Conservation (phyloP, 2,329 filamentous ascomycete genomes). For the Pyrenochaeta sp. region DNA sequence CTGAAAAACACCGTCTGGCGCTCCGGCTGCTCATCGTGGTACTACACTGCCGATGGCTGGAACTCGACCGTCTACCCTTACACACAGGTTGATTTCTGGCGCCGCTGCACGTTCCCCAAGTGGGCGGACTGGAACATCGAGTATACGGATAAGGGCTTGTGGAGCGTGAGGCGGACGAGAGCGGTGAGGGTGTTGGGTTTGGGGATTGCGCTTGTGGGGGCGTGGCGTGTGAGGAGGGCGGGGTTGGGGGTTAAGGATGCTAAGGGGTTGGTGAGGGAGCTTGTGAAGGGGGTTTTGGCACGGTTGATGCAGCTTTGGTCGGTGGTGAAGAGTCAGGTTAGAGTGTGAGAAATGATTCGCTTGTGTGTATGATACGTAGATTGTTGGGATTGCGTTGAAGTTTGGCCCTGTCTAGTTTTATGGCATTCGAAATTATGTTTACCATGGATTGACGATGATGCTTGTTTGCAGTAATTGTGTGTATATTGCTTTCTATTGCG, state of each 20-base stretch:
- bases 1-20: constrained; percentile 62
- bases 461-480: too few species aligned
- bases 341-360: neutral
- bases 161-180: constrained; percentile 37
- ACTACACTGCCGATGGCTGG: constrained; percentile 78
- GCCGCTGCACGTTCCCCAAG: constrained; percentile 61
- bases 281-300: constrained; percentile 18
- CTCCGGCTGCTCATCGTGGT: constrained; percentile 66
- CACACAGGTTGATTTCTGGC: constrained; percentile 61
- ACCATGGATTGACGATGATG: too few species aligned
- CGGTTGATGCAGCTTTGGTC: constrained; percentile 12
- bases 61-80: constrained; percentile 74
- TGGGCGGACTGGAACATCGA: constrained; percentile 64
- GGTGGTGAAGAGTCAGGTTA: constrained; percentile 9
- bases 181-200: constrained; percentile 27
- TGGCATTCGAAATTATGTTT: too few species aligned
- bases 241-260: constrained; percentile 34
- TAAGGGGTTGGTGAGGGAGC: constrained; percentile 14
- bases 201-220: constrained; percentile 29
- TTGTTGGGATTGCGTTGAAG: too few species aligned
- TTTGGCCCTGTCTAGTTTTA: too few species aligned
- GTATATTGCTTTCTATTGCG: too few species aligned
- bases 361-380: neutral
- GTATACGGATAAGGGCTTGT: constrained; percentile 59
- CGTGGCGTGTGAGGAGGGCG: constrained; percentile 34